Percentiles rank a stretch among this genome's conserved stretches.
Conservation (phyloP, 805 yeast genomes). For the Metschnikowia matae region DNA sequence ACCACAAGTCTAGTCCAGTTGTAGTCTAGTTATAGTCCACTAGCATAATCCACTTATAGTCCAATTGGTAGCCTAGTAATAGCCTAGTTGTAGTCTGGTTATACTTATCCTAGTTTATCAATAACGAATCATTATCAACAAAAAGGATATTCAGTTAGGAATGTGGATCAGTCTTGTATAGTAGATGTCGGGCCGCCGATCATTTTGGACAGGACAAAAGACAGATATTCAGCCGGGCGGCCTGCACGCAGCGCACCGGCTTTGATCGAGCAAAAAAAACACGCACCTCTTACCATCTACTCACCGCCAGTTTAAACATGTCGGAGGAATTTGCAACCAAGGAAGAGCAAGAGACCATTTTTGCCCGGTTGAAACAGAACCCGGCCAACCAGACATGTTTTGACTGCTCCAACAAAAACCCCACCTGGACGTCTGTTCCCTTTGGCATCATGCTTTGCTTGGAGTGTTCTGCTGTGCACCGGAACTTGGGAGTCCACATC, state of each 20-base stretch:
- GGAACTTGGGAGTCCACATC: slow-evolving; percentile 94
- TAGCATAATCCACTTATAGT: no score
- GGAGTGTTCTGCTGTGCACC: slow-evolving; percentile 93
- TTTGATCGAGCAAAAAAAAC: slow-evolving; percentile 3
- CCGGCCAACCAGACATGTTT: slow-evolving; percentile 83
- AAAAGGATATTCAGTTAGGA: no score
- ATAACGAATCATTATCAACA: no score
- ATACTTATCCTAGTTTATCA: no score
- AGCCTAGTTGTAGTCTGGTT: no score
- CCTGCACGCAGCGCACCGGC: slow-evolving; percentile 1
- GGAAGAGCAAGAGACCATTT: slow-evolving; percentile 65
- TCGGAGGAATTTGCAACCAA: slow-evolving; percentile 55
- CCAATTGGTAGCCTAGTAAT: no score
- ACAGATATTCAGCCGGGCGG: background rate
- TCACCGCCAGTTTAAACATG: slow-evolving; percentile 21
- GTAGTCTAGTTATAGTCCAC: no score
- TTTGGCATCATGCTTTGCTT: slow-evolving; percentile 90
- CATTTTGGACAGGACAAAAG: no score
- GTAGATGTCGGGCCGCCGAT: no score
- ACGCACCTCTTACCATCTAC: background rate
- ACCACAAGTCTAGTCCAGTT: no score
- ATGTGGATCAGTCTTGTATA: no score
- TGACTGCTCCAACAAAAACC: slow-evolving; percentile 91
- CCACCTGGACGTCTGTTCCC: slow-evolving; percentile 98
- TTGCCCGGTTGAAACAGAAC: slow-evolving; percentile 56